Conservation (phyloP, 305 asterid genomes). For the Rubia occidens region DNA sequence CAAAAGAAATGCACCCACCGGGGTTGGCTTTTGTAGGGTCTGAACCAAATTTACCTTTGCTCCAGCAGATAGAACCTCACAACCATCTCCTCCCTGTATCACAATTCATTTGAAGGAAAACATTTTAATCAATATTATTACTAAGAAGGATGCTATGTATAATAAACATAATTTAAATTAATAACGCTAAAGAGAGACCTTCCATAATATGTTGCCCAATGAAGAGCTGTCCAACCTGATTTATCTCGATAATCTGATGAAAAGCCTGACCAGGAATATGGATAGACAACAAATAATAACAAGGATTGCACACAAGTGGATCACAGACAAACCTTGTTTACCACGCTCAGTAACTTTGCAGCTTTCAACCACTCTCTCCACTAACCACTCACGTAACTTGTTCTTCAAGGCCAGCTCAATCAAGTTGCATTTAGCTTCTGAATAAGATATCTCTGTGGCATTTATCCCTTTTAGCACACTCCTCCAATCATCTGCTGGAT, state of each 20-base stretch:
- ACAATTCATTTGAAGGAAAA: constrained; percentile 8
- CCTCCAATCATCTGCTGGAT: constrained; percentile 44
- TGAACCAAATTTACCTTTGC: constrained; percentile 90
- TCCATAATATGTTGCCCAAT: constrained; percentile 94
- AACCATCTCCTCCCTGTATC: constrained; percentile 82
- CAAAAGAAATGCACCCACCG: constrained; percentile 80
- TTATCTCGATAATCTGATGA: constrained; percentile 91
- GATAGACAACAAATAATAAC: constrained; percentile 77
- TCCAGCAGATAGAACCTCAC: constrained; percentile 82
- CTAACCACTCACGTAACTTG: constrained; percentile 70
- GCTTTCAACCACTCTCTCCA: constrained; percentile 65
- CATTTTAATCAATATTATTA: background rate
- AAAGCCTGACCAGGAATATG: constrained; percentile 66
- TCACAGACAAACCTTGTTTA: constrained; percentile 85
- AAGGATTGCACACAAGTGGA: constrained; percentile 88
- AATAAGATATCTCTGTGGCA: constrained; percentile 39
- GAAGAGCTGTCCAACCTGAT: constrained; percentile 94
- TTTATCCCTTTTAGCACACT: constrained; percentile 43
- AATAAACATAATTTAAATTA: background rate
- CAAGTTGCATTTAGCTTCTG: constrained; percentile 65
- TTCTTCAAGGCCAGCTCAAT: constrained; percentile 67
- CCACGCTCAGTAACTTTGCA: constrained; percentile 59
- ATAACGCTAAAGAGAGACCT: constrained; percentile 31
- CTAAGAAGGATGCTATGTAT: background rate
- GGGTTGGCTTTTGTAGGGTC: constrained; percentile 76